Evolutionary conservation across 2,329 filamentous ascomycete species (phyloP), one percentile per base, ranked within the genome.

Genomic region (Pleomassaria siparia): DNA sequence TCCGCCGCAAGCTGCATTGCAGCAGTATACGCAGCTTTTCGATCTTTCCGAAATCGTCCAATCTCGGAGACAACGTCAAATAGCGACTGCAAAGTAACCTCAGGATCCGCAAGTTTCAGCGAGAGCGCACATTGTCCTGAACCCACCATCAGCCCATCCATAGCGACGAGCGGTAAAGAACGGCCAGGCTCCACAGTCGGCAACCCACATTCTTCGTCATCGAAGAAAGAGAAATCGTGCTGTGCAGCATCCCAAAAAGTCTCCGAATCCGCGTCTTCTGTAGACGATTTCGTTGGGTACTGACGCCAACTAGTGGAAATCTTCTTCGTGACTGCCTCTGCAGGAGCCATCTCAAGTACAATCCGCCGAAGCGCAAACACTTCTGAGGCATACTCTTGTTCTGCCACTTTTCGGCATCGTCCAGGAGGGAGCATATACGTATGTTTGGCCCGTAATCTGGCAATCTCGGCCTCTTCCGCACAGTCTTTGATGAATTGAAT

Each of bases 191-290:
- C 75, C 43, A 70, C 64, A 20, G 71, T 69, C 12, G 76, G 76
- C 12, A 80, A 70, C 10, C 77, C 72, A 49, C 79, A 80, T 56
- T 83, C 81, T 39, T 79, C 79, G 30, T 81, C 79, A 1, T 73
- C 76, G 48, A 85, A 85, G 64, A 83, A 83, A 22, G 79, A 81
- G 52, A 85, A 85, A 58, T 85, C 82, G 43, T 79, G 73, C 46
- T 76, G 72, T 3, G 81, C 80, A 8, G 81, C 81, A 41, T 76
- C 73, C 82, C 81, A 84, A 10, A 85, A 73, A 3, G 76, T 75
- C 59, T 84, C 82, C 4, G 77, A 79, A 56, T 85, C 82, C 8
- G 72, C 67, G 53, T 85, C 82, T 39, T 82, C 80, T 0, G 81
- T 84, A 24, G 78, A 78, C 6, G 81, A 83, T 51, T 76, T 79